Evolutionary conservation across 495 filamentous ascomycete species (phyloP).

Genomic region (Penicillium robsamsonii): DNA sequence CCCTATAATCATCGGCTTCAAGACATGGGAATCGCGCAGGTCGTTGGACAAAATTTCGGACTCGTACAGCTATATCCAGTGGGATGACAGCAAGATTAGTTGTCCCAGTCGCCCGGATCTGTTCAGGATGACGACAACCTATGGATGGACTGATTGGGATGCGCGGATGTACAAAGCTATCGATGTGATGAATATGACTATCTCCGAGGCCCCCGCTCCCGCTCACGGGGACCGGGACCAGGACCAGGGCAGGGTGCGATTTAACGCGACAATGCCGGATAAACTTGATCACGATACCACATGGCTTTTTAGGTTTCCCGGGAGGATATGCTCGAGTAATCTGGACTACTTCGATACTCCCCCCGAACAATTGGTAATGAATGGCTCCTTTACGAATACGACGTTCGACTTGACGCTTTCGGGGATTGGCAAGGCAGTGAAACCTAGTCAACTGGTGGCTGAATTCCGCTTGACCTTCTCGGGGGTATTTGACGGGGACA

Average conservation of each 20-base stretch:
- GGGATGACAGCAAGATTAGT: neutral
- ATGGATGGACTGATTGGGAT: neutral
- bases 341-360: neutral
- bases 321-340: neutral
- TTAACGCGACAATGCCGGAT: neutral
- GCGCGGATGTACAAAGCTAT: neutral
- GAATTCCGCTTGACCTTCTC: neutral
- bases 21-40: neutral
- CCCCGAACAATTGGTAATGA: neutral
- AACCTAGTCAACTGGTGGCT: neutral
- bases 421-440: neutral
- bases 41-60: neutral
- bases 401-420: neutral
- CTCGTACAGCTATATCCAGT: neutral
- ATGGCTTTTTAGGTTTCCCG: neutral
- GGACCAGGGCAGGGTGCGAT: neutral
- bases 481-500: neutral
- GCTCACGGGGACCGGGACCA: neutral
- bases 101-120: neutral
- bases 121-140: neutral
- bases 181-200: neutral
- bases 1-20: neutral
- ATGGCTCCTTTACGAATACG: neutral
- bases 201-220: neutral
- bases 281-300: neutral